These are phyloP conservation scores for Sindora glabra DNA, from an alignment of 306 rosid genomes.

Conservation along the genomic window DNA sequence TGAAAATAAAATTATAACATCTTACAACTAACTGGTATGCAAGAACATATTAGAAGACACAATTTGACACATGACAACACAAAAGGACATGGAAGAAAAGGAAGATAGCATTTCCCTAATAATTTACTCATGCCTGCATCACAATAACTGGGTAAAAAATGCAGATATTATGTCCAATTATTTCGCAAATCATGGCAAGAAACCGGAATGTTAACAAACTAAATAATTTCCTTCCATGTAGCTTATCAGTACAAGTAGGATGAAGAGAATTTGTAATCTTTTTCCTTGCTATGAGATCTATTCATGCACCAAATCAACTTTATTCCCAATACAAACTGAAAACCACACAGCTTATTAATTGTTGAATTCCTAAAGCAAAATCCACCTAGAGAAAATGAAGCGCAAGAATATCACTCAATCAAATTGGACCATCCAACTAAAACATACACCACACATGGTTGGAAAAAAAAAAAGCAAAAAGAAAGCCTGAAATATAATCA, in stretches of 20 bases:
- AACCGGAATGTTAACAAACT: slow-evolving; percentile 7
- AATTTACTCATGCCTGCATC: slow-evolving; percentile 13
- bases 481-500: not conserved
- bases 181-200: slow-evolving; percentile 3
- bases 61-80: not conserved
- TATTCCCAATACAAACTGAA: slow-evolving; percentile 1
- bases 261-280: not conserved
- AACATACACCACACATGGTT: not conserved
- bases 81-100: not conserved
- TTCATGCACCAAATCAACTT: not conserved
- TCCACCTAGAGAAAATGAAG: not conserved
- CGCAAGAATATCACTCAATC: not conserved
- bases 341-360: not conserved
- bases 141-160: slow-evolving; percentile 6
- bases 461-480: not conserved
- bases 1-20: slow-evolving; percentile 13
- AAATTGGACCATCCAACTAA: not conserved
- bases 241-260: slow-evolving; percentile 15
- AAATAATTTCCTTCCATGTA: slow-evolving; percentile 14
- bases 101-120: slow-evolving; percentile 2
- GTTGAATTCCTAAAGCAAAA: not conserved
- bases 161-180: slow-evolving; percentile 10
- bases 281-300: not conserved
- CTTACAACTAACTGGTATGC: slow-evolving; percentile 4
- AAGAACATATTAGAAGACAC: not conserved